These are phyloP conservation scores for Ascochyta fabae DNA, from an alignment of 2,329 filamentous ascomycete genomes.

Conservation along the genomic window DNA sequence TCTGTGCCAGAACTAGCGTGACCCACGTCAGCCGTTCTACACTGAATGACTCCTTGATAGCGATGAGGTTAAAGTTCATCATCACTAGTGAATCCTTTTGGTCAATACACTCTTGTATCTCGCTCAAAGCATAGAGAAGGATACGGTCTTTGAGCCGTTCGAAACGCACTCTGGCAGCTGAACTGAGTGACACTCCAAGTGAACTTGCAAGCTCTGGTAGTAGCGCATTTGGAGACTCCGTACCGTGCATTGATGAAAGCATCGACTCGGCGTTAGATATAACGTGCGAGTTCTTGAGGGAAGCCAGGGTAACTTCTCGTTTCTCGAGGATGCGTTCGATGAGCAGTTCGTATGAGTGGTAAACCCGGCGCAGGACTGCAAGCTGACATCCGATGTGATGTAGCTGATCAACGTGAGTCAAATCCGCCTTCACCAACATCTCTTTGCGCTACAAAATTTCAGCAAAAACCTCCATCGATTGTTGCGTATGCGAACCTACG, in stretches of 20 bases:
- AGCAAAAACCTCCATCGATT: background rate
- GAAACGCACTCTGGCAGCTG: slow-evolving; percentile 64
- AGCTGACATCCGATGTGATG: slow-evolving; percentile 68
- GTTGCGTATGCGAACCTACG: slow-evolving; percentile 41
- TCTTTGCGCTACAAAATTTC: slow-evolving; percentile 52
- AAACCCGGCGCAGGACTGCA: slow-evolving; percentile 65
- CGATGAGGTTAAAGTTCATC: slow-evolving; percentile 79
- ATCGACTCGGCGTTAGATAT: slow-evolving; percentile 42
- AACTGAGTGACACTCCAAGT: slow-evolving; percentile 54
- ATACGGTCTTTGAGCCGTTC: slow-evolving; percentile 65
- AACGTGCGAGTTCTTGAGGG: slow-evolving; percentile 53
- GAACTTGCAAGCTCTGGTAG: slow-evolving; percentile 48
- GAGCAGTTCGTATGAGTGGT: slow-evolving; percentile 65
- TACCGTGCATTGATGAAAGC: slow-evolving; percentile 29
- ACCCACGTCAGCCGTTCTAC: slow-evolving; percentile 75
- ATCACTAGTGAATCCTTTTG: slow-evolving; percentile 74
- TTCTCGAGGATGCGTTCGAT: slow-evolving; percentile 64
- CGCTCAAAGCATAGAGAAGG: slow-evolving; percentile 65
- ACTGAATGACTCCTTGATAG: slow-evolving; percentile 74
- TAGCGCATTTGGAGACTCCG: slow-evolving; percentile 25
- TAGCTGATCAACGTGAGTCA: slow-evolving; percentile 58
- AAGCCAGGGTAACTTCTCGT: slow-evolving; percentile 52
- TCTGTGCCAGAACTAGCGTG: slow-evolving; percentile 75
- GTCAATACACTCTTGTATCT: slow-evolving; percentile 67
- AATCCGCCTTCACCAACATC: slow-evolving; percentile 60